Base-by-base conservation (phyloP, 2,329 filamentous ascomycete genomes). In the Nigrospora oryzae region DNA sequence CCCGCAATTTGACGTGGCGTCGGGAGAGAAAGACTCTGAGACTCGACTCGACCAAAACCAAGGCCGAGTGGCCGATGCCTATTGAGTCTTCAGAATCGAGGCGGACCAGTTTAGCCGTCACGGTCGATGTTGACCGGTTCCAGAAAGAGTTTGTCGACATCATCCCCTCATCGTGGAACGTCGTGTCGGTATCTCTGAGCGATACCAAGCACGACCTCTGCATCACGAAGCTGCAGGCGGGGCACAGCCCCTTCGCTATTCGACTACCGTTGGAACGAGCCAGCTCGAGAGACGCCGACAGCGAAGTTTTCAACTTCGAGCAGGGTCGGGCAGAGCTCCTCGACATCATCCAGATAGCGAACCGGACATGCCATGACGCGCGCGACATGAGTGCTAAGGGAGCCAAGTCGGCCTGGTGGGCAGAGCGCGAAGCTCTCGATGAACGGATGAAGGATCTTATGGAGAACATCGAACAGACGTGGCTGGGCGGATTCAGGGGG, bases 401-500 rank as follows among this genome's bases (percentile, higher is more conserved):
- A 33, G 83, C 85, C 28, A 89, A 88, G 61, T 79, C 79, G 35
- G 82, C 83, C 39, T 98, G 93, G 93, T 98, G 93, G 90, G 78
- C 77, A 5, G 85, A 90, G 58, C 80, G 94, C 13, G 84, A 93
- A 62, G 77, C 76, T 3, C 72, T 98, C 14, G 93, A 98, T 58
- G 67, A 69, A 31, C 81, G 88, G 11, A 73, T 98, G 19, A 82
- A 80, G 49, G 83, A 86, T 42, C 75, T 98, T 11, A 72, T 98
- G 2, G 73, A 82, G 44, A 94, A 89, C 48, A 85, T 98, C 35
- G 91, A 98, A 63, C 84, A 86, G 49, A 83, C 93, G 17, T 98
- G 93, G 93, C 78, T 98, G 5, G 90, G 91, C 40, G 93, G 93
- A 0, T 98, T 98, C 73, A 84, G 83, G 46, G 90, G 91, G 14